phyloP scores from a whole-genome alignment of 2,329 filamentous ascomycete species.

The Phoma sp. region DNA sequence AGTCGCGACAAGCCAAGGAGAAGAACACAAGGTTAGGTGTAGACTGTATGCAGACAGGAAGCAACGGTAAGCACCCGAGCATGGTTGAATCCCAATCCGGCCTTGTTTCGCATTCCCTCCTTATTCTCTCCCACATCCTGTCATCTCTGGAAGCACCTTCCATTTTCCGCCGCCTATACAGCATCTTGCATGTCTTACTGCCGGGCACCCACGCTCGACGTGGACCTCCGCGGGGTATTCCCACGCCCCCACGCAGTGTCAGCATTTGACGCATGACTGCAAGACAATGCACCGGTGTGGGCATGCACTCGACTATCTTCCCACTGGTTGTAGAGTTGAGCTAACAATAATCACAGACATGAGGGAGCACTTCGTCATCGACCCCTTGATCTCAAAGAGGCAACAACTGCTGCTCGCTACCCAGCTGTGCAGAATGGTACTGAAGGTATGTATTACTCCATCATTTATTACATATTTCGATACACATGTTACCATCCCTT shows the following conservation, averaged over 20 bases:
- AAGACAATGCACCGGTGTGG: neutral
- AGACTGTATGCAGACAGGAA: slow-evolving; percentile 96
- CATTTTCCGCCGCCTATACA: neutral
- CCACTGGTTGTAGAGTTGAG: slow-evolving; percentile 25
- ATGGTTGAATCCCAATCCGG: neutral
- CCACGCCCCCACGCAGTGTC: slow-evolving; percentile 7
- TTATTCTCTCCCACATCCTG: neutral
- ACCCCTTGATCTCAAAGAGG: slow-evolving; percentile 96
- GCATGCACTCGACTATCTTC: slow-evolving; percentile 9
- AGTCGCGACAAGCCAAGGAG: slow-evolving; percentile 94
- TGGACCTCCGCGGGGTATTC: neutral
- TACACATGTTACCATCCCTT: slow-evolving; percentile 23
- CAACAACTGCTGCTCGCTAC: slow-evolving; percentile 96
- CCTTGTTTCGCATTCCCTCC: neutral
- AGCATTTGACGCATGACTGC: slow-evolving; percentile 3
- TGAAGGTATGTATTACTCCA: slow-evolving; percentile 60
- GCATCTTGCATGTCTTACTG: neutral
- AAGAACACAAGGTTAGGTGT: slow-evolving; percentile 82
- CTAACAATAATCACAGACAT: slow-evolving; percentile 69
- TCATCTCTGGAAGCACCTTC: slow-evolving; percentile 5
- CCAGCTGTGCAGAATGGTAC: slow-evolving; percentile 89
- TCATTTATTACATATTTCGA: slow-evolving; percentile 20
- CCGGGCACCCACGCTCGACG: neutral
- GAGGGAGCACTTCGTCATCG: slow-evolving; percentile 97
- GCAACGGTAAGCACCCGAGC: slow-evolving; percentile 75